These are phyloP conservation scores for Diplodia intermedia DNA, from an alignment of 2,329 filamentous ascomycete species.

Conservation along the genomic window DNA sequence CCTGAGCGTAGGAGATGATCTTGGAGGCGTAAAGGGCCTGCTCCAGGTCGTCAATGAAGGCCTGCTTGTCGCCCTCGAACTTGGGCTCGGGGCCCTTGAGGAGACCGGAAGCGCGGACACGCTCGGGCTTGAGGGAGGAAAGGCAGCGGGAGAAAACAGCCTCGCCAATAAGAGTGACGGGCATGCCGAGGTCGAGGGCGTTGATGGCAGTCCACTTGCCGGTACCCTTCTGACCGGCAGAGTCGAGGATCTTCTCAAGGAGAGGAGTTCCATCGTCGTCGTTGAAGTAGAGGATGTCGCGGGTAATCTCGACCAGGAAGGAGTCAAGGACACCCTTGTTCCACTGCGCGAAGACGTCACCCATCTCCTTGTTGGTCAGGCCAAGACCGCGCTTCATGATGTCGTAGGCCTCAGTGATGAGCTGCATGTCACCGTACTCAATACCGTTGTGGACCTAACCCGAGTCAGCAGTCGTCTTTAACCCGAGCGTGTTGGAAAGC, in stretches of 20 bases:
- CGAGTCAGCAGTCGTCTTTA: slow-evolving; percentile 4
- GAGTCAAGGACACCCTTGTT: slow-evolving; percentile 97
- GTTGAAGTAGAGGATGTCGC: slow-evolving; percentile 98
- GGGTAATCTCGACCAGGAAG: slow-evolving; percentile 99
- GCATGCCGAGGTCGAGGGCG: slow-evolving; percentile 96
- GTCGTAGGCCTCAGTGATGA: slow-evolving; percentile 99
- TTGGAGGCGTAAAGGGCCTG: slow-evolving; percentile 99
- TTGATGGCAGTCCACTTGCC: slow-evolving; percentile 99
- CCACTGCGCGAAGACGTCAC: slow-evolving; percentile 92
- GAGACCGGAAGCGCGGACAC: slow-evolving; percentile 77
- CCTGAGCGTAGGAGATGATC: slow-evolving; percentile 99
- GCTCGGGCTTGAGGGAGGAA: slow-evolving; percentile 93
- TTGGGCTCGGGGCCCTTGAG: slow-evolving; percentile 78
- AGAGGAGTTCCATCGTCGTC: slow-evolving; percentile 90
- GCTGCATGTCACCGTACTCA: slow-evolving; percentile 99
- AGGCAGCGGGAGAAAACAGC: slow-evolving; percentile 94
- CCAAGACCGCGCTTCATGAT: slow-evolving; percentile 99
- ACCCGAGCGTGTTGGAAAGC: neutral
- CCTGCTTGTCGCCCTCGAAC: slow-evolving; percentile 88
- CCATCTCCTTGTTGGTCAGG: slow-evolving; percentile 90
- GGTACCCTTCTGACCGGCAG: slow-evolving; percentile 98
- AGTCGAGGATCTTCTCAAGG: slow-evolving; percentile 98
- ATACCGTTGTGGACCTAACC: slow-evolving; percentile 89
- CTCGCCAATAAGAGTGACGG: slow-evolving; percentile 97
- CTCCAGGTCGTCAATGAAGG: slow-evolving; percentile 96